Evolutionary conservation across 169 alveolate species (phyloP).

Genomic region (Perkinsus olseni): DNA sequence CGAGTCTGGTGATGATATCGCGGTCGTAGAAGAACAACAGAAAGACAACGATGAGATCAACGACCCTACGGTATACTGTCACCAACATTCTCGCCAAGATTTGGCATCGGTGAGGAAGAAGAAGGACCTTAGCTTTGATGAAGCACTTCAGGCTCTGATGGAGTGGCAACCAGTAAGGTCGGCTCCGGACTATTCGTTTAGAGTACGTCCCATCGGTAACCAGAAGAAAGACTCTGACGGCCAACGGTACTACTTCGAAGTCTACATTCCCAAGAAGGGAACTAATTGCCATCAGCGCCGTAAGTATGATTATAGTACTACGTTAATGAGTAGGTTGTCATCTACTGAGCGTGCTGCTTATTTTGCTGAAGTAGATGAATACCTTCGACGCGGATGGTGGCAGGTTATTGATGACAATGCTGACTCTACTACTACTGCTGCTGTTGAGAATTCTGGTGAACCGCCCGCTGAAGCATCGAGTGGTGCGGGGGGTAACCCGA

Average conservation of each 20-base stretch:
- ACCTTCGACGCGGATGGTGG: too few species aligned
- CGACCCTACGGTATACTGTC: background rate
- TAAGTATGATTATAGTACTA: too few species aligned
- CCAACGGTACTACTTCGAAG: background rate
- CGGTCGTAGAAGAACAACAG: background rate
- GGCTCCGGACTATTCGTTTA: background rate
- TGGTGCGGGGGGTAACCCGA: too few species aligned
- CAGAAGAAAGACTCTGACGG: background rate
- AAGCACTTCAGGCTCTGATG: background rate
- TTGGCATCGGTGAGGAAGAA: background rate
- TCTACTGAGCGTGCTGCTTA: too few species aligned
- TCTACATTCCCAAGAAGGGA: background rate
- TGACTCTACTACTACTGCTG: too few species aligned
- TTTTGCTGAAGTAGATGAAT: too few species aligned
- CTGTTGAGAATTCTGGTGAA: too few species aligned
- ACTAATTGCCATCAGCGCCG: too few species aligned
- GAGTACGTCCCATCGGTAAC: background rate
- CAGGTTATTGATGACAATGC: too few species aligned
- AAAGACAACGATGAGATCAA: background rate
- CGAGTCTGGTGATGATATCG: background rate
- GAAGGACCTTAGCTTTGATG: background rate
- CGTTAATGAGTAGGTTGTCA: too few species aligned
- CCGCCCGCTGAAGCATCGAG: too few species aligned
- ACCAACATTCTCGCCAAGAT: background rate
- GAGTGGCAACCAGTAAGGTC: background rate